Evolutionary conservation across 768 basidiomycete species (phyloP).

Genomic region (Tulasnella sp.): DNA sequence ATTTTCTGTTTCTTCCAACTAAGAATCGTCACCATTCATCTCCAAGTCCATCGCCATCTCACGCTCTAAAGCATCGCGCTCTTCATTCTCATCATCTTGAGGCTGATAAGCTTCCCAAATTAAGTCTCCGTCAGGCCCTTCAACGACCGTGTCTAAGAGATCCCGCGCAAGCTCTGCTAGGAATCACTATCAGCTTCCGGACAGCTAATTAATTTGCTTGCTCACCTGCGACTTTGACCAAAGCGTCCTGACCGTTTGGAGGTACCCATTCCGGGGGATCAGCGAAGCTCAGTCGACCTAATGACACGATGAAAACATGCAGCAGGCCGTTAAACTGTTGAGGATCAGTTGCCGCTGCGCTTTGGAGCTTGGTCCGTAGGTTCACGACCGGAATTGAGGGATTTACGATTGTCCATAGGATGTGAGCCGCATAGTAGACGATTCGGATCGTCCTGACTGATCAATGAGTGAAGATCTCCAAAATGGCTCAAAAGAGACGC

Average conservation of each 20-base stretch:
- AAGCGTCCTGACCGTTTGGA: slow-evolving; percentile 29
- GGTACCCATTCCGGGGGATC: slow-evolving; percentile 53
- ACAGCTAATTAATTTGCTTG: not conserved
- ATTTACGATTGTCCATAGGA: slow-evolving; percentile 56
- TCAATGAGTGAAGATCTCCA: not conserved
- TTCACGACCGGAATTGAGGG: slow-evolving; percentile 36
- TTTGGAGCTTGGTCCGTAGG: slow-evolving; percentile 47
- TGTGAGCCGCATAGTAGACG: slow-evolving; percentile 41
- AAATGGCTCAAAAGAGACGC: no score
- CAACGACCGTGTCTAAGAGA: slow-evolving; percentile 54
- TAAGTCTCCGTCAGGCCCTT: slow-evolving; percentile 57
- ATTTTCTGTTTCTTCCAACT: not conserved
- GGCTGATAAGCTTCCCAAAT: slow-evolving; percentile 44
- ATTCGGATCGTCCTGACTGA: slow-evolving; percentile 37
- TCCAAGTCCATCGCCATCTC: not conserved
- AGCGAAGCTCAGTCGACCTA: slow-evolving; percentile 64
- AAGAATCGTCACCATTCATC: not conserved
- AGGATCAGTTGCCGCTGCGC: slow-evolving; percentile 30
- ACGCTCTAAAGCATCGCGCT: not conserved
- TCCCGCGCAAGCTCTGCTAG: slow-evolving; percentile 46
- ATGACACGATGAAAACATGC: slow-evolving; percentile 63
- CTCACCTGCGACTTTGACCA: slow-evolving; percentile 42
- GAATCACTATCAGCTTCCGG: slow-evolving; percentile 9
- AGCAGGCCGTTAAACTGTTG: slow-evolving; percentile 49
- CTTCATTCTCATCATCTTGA: not conserved